A percentile compares a stretch with the other conserved stretches of the same genome.
phyloP scores from a whole-genome alignment of 805 yeast species.

The Blastobotrys peoriensis region DNA sequence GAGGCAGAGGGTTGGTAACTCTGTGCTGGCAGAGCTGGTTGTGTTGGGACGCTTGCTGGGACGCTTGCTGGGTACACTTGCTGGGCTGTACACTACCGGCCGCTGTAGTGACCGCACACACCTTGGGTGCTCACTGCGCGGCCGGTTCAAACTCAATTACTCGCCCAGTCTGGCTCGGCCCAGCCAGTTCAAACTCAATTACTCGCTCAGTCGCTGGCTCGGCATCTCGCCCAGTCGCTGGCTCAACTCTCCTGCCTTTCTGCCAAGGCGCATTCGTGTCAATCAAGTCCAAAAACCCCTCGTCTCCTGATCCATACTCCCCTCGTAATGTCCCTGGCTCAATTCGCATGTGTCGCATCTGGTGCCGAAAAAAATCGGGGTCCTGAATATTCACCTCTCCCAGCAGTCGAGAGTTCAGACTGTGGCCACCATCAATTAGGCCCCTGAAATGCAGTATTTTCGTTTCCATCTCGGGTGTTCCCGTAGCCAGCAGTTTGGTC shows the following conservation, averaged over 20 bases:
- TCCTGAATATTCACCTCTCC: not conserved
- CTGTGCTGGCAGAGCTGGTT: no score
- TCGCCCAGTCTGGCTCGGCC: no score
- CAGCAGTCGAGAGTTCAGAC: not conserved
- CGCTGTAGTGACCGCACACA: no score
- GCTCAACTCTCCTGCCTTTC: not conserved
- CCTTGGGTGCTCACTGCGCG: no score
- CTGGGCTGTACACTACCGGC: no score
- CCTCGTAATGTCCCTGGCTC: not conserved
- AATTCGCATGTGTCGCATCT: not conserved
- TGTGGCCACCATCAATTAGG: not conserved
- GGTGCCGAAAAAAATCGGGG: not conserved
- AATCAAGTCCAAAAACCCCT: not conserved
- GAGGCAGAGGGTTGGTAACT: no score
- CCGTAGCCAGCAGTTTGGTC: not conserved
- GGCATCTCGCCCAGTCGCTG: no score
- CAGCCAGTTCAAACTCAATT: no score
- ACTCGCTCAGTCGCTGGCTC: no score
- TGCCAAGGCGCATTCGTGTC: not conserved
- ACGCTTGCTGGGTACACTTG: no score
- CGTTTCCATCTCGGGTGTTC: not conserved
- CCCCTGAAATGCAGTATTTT: not conserved
- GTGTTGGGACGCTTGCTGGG: no score
- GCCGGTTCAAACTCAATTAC: no score
- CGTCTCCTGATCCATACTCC: not conserved